These are phyloP conservation scores for Cadophora sp. DNA, from an alignment of 2,329 filamentous ascomycete species.

Conservation along the genomic window DNA sequence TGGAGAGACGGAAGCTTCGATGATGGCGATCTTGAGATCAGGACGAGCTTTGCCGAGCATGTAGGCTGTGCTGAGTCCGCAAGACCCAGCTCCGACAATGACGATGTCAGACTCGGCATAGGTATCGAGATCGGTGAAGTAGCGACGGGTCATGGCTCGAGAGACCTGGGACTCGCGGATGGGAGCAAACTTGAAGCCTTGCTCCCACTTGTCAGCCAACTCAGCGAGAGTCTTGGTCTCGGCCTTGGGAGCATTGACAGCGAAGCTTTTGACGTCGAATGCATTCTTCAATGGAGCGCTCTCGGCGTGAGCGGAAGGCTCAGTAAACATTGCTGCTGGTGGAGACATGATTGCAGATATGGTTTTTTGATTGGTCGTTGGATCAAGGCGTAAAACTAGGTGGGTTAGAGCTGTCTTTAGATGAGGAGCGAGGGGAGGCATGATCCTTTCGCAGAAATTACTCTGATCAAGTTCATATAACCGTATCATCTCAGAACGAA, in stretches of 20 bases:
- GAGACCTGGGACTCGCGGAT: slow-evolving; percentile 94
- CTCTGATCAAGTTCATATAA: slow-evolving; percentile 90
- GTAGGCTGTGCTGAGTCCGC: slow-evolving; percentile 85
- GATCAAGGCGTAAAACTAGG: slow-evolving; percentile 47
- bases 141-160: slow-evolving; percentile 90
- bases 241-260: slow-evolving; percentile 50
- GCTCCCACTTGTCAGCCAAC: slow-evolving; percentile 79
- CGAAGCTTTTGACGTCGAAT: slow-evolving; percentile 56
- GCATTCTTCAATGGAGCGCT: slow-evolving; percentile 48
- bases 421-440: slow-evolving; percentile 67
- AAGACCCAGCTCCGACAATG: slow-evolving; percentile 90
- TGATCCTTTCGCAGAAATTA: slow-evolving; percentile 99
- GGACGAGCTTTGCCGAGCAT: slow-evolving; percentile 83
- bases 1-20: slow-evolving; percentile 87
- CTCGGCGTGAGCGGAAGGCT: slow-evolving; percentile 42
- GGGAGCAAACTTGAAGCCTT: slow-evolving; percentile 76
- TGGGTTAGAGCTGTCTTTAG: slow-evolving; percentile 49
- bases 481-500: slow-evolving; percentile 88
- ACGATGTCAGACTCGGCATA: slow-evolving; percentile 95
- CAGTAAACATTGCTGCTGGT: slow-evolving; percentile 70
- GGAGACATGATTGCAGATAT: slow-evolving; percentile 72
- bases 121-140: slow-evolving; percentile 87
- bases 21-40: slow-evolving; percentile 89
- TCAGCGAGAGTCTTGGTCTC: slow-evolving; percentile 57
- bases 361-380: slow-evolving; percentile 17